Base-by-base conservation (phyloP, 768 basidiomycete species). In the Hirschioporus abietinus region DNA sequence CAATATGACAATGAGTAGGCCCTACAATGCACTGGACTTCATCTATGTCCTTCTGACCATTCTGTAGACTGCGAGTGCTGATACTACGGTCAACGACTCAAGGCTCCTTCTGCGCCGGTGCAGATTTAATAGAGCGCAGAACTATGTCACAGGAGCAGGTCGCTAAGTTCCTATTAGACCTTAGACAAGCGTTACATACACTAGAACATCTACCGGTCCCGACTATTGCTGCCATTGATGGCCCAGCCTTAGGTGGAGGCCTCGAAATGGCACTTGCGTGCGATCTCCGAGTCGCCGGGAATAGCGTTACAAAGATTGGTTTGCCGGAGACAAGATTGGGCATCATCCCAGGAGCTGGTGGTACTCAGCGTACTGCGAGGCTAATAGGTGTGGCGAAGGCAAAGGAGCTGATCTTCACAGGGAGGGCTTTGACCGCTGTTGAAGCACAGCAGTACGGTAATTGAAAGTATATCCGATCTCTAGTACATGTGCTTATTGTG, bases 231-330 rank as follows among this genome's bases (percentile, higher is more conserved):
- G 93, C 95, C 5, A 91, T 98, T 58, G 95, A 97, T 74, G 95
- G 95, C 0, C 93, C 92, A 23, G 95, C 95, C 9, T 82, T 98
- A 0, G 95, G 95, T 10, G 95, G 95, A n/a, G 95, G 95, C 1
- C 82, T 95, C 30, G 95, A 98, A 76, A 76, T 97, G 66, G 84
- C 89, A 66, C 82, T 98, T 64, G 90, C 93, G 1, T 96, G 94
- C 77, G 95, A 98, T 80, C 76, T 98, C 72, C 86, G 95, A 35
- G 88, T 96, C 27, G 95, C 91, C 67, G 92, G 95, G 0, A 80
- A 84, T 69, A 74, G 76, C 65, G 93, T 93, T 58, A 88, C 88
- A 64, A 95, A 94, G 77, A 90, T 98, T 63, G 93, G 95, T 7
- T 79, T 98, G 8, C 94, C 95, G 0, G 94, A 96, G 74, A 90